phyloP scores from a whole-genome alignment of 2,329 filamentous ascomycete genomes.

The Trichoderma aggressivum region DNA sequence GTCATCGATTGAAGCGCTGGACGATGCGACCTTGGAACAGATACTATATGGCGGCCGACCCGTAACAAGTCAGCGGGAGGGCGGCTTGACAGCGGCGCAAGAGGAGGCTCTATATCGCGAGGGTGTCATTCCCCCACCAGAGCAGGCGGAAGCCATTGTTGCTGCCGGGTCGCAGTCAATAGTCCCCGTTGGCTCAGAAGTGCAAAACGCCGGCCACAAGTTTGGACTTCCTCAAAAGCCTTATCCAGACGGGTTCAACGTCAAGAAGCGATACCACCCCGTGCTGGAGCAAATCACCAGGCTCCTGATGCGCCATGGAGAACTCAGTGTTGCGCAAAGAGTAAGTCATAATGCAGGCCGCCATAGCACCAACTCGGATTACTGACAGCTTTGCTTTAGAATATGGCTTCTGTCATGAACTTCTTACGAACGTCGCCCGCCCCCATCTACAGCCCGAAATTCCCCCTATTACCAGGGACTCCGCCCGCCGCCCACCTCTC shows the following conservation, averaged over 20 bases:
- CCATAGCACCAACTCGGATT: background rate
- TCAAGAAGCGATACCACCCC: slow-evolving; percentile 81
- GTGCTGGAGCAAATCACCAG: slow-evolving; percentile 85
- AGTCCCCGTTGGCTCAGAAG: slow-evolving; percentile 20
- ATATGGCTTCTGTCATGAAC: slow-evolving; percentile 81
- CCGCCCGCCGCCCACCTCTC: slow-evolving; percentile 78
- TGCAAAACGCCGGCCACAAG: slow-evolving; percentile 61
- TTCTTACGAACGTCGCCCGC: slow-evolving; percentile 79
- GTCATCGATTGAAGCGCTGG: slow-evolving; percentile 27
- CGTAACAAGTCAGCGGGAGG: slow-evolving; percentile 29
- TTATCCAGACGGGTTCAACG: slow-evolving; percentile 57
- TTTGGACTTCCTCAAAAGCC: slow-evolving; percentile 69
- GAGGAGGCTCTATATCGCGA: slow-evolving; percentile 42
- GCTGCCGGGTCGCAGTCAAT: slow-evolving; percentile 22
- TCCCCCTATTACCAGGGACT: slow-evolving; percentile 69
- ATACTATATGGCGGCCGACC: slow-evolving; percentile 37
- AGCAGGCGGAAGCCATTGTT: slow-evolving; percentile 32
- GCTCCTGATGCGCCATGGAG: slow-evolving; percentile 86
- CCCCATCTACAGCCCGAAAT: slow-evolving; percentile 68
- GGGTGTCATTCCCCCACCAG: slow-evolving; percentile 39
- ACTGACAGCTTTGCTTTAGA: slow-evolving; percentile 47
- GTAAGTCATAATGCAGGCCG: slow-evolving; percentile 46
- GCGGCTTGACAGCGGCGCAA: slow-evolving; percentile 42
- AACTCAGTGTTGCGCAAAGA: slow-evolving; percentile 84
- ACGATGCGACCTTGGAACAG: slow-evolving; percentile 37